Evolutionary conservation across 495 filamentous ascomycete genomes (phyloP).

Genomic region (Lepidopterella palustris): DNA sequence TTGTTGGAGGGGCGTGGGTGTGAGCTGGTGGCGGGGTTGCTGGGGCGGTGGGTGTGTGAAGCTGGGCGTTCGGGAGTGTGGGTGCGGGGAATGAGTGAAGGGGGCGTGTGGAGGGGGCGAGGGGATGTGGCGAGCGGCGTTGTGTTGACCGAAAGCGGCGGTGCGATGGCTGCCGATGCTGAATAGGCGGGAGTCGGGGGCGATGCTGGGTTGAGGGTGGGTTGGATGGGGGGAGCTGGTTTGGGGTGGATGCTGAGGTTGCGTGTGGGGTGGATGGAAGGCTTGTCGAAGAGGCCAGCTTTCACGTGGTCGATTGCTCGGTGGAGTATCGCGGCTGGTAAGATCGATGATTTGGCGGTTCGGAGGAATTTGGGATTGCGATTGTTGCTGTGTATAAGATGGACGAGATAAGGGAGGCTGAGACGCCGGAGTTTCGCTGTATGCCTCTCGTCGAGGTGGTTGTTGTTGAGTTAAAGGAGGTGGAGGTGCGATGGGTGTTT

Average conservation of each 20-base stretch:
- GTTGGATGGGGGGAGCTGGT: constrained; percentile 4
- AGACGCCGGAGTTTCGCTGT: constrained; percentile 2
- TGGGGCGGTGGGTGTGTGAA: background rate
- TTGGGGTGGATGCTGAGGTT: background rate
- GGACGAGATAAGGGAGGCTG: constrained; percentile 10
- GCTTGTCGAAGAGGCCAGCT: background rate
- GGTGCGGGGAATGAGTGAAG: background rate
- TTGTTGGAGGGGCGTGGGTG: background rate
- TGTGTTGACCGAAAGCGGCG: background rate
- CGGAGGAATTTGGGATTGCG: constrained; percentile 10
- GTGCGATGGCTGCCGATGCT: background rate
- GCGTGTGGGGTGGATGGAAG: background rate
- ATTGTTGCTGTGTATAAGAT: constrained; percentile 17
- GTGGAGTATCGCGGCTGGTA: background rate
- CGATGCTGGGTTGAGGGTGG: background rate
- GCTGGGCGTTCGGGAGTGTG: background rate
- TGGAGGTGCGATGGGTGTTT: constrained; percentile 19
- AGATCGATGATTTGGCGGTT: constrained; percentile 1
- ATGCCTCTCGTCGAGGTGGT: constrained; percentile 14
- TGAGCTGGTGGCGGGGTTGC: background rate
- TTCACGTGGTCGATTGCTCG: background rate
- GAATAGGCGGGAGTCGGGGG: background rate
- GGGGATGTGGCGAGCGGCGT: background rate
- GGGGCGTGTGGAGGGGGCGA: background rate
- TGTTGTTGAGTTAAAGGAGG: constrained; percentile 9